A percentile compares a stretch with the other conserved stretches of the same genome.
Evolutionary conservation across 2,329 filamentous ascomycete genomes (phyloP).

Genomic region (Bisporella sp.): DNA sequence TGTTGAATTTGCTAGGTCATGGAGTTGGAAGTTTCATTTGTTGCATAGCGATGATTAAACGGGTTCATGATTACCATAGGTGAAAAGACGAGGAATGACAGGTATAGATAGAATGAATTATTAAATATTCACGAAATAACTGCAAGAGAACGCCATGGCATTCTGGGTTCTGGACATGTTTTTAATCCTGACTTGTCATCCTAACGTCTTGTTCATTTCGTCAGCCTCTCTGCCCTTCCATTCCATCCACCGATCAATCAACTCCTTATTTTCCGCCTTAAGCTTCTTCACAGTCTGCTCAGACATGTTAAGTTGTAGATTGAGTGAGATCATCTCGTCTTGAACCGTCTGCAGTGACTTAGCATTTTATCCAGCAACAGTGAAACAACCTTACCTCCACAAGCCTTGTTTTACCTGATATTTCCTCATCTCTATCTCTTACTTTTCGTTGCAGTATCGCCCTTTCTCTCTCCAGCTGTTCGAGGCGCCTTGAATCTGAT

Average conservation of each 20-base stretch:
- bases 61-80: too few relatives aligned
- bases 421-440: constrained; percentile 77
- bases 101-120: background rate
- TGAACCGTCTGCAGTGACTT: constrained; percentile 59
- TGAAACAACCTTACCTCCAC: constrained; percentile 51
- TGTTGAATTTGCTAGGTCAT: too few relatives aligned
- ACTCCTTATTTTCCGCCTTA: constrained; percentile 76
- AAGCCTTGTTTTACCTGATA: constrained; percentile 75
- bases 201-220: constrained; percentile 64
- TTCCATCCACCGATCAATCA: constrained; percentile 88
- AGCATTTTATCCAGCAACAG: constrained; percentile 4
- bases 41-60: too few relatives aligned
- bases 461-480: constrained; percentile 55
- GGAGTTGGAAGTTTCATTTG: too few relatives aligned
- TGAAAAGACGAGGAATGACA: background rate
- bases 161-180: constrained; percentile 1
- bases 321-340: constrained; percentile 84
- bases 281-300: constrained; percentile 69
- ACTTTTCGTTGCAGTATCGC: constrained; percentile 57
- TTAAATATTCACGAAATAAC: background rate
- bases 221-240: constrained; percentile 81
- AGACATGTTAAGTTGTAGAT: constrained; percentile 80
- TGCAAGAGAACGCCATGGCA: too few relatives aligned
- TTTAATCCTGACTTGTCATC: background rate
- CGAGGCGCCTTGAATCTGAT: constrained; percentile 54